Conservation (phyloP, 208 protist genomes). For the Vickermania ingenoplastis region DNA sequence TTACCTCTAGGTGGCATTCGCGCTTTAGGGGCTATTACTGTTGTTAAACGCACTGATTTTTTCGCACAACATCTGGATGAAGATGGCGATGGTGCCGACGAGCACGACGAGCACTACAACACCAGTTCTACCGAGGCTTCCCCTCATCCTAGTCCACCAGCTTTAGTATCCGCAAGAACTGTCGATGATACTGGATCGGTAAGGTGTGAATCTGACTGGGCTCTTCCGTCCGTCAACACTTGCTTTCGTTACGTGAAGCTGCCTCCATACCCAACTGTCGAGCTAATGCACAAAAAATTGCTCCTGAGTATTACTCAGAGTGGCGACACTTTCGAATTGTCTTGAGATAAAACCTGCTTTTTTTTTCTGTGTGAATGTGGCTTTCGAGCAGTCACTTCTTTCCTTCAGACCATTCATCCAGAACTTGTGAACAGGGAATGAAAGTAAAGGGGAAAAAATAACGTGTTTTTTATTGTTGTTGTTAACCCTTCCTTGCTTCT, state of each 20-base stretch:
- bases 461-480: neutral
- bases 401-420: conserved; percentile 4
- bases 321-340: conserved; percentile 80
- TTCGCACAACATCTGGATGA: conserved; percentile 9
- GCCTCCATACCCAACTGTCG: conserved; percentile 76
- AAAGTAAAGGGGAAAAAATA: too few relatives aligned
- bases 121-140: neutral
- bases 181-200: neutral
- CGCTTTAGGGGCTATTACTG: conserved; percentile 81
- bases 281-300: conserved; percentile 80
- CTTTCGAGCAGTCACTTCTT: conserved; percentile 5
- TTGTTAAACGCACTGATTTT: conserved; percentile 65
- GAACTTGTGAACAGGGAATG: too few relatives aligned
- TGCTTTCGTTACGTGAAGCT: conserved; percentile 89
- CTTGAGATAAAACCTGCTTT: conserved; percentile 19
- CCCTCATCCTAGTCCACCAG: neutral
- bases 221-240: conserved; percentile 85
- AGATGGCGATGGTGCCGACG: neutral
- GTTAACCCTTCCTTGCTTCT: too few relatives aligned
- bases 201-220: conserved; percentile 47
- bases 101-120: neutral
- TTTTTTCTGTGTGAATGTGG: conserved; percentile 1
- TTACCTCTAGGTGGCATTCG: conserved; percentile 77
- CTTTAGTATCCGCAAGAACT: neutral
- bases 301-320: conserved; percentile 65